These are phyloP conservation scores for Handroanthus guayacan DNA, from an alignment of 257 asterid species.

Conservation along the genomic window DNA sequence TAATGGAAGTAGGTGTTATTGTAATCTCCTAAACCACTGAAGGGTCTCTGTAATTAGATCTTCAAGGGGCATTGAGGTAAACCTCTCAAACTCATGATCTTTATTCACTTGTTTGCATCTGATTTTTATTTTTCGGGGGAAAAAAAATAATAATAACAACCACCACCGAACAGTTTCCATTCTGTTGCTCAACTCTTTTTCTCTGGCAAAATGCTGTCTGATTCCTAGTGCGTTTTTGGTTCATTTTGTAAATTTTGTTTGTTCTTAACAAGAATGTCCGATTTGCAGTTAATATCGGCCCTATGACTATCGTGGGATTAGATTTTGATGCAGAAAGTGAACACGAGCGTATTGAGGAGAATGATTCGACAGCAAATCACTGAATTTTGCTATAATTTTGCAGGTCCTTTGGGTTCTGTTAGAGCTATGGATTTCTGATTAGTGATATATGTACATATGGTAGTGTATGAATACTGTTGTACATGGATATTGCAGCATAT, in stretches of 20 bases:
- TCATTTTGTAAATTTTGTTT: neutral
- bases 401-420: neutral
- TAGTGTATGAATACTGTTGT: neutral
- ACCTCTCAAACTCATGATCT: too few species aligned
- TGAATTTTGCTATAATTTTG: neutral
- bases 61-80: too few species aligned
- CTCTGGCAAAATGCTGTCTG: neutral
- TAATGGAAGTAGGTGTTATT: too few species aligned
- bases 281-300: slow-evolving; percentile 86
- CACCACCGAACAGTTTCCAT: too few species aligned
- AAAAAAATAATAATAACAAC: too few species aligned
- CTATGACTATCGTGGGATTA: slow-evolving; percentile 75
- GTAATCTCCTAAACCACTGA: too few species aligned
- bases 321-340: slow-evolving; percentile 65
- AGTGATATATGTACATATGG: neutral
- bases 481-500: neutral
- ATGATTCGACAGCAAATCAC: slow-evolving; percentile 6
- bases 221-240: slow-evolving; percentile 10
- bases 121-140: too few species aligned
- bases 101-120: too few species aligned
- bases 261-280: slow-evolving; percentile 29
- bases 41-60: too few species aligned
- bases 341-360: slow-evolving; percentile 38
- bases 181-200: too few species aligned
- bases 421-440: slow-evolving; percentile 4